These are phyloP conservation scores for Mucor saturninus DNA, from an alignment of 371 early-diverging fungal genomes.

Conservation along the genomic window DNA sequence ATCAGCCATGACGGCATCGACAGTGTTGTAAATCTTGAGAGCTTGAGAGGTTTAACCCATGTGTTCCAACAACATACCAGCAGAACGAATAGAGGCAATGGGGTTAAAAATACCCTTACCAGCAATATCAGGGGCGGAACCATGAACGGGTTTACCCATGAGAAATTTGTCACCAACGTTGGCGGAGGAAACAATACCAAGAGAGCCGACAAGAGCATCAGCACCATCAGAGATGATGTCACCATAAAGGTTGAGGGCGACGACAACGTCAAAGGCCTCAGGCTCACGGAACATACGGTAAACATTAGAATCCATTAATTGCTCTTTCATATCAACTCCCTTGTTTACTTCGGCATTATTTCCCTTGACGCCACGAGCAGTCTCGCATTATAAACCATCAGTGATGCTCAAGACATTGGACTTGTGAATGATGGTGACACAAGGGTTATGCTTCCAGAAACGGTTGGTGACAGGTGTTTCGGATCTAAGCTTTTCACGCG, in stretches of 20 bases:
- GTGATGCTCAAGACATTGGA: slow-evolving; percentile 92
- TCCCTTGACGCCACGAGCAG: slow-evolving; percentile 77
- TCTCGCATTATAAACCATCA: slow-evolving; percentile 94
- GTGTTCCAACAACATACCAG: slow-evolving; percentile 87
- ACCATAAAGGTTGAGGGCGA: slow-evolving; percentile 96
- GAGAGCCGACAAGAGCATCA: slow-evolving; percentile 92
- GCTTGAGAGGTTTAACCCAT: slow-evolving; percentile 78
- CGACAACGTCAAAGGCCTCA: slow-evolving; percentile 91
- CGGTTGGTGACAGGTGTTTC: slow-evolving; percentile 60
- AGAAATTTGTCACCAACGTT: slow-evolving; percentile 93
- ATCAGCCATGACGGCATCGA: slow-evolving; percentile 77
- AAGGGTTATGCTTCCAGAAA: slow-evolving; percentile 72
- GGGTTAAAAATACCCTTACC: slow-evolving; percentile 95
- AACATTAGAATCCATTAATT: slow-evolving; percentile 96
- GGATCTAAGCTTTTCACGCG: slow-evolving; percentile 74
- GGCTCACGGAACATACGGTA: slow-evolving; percentile 97
- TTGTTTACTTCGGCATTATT: slow-evolving; percentile 59
- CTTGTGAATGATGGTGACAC: slow-evolving; percentile 95
- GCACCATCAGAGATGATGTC: slow-evolving; percentile 96
- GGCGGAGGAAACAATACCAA: slow-evolving; percentile 93
- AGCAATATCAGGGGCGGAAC: slow-evolving; percentile 96
- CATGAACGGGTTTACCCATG: slow-evolving; percentile 95
- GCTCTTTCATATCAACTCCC: slow-evolving; percentile 85
- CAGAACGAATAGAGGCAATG: slow-evolving; percentile 90
- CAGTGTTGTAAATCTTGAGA: slow-evolving; percentile 80